A percentile compares a stretch with the other conserved stretches of the same genome.
These are phyloP conservation scores for Sugiyamaella valdiviana DNA, from an alignment of 805 yeast genomes.

Conservation along the genomic window DNA sequence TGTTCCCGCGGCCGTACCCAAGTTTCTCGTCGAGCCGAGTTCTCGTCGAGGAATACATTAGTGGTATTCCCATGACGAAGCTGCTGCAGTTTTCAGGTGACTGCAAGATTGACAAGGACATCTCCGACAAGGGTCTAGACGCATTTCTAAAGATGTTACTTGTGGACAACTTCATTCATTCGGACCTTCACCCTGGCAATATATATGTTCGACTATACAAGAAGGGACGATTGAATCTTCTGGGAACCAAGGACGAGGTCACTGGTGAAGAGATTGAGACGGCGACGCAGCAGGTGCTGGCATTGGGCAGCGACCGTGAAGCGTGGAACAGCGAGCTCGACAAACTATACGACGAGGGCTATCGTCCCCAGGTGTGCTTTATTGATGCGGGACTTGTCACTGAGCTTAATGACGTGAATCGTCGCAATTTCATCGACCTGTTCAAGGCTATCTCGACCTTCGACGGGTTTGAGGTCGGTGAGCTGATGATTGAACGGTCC, in stretches of 20 bases:
- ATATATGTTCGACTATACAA: conserved; percentile 69
- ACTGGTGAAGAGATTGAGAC: conserved; percentile 24
- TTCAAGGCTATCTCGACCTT: conserved; percentile 85
- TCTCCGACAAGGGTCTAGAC: conserved; percentile 80
- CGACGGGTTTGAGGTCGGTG: conserved; percentile 93
- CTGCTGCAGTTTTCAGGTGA: conserved; percentile 41
- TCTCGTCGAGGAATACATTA: conserved; percentile 76
- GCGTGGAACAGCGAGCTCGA: conserved; percentile 34
- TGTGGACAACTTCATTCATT: conserved; percentile 88
- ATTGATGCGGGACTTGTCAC: conserved; percentile 93
- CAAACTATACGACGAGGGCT: conserved; percentile 48
- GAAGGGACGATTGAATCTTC: conserved; percentile 20
- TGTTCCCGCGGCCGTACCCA: conserved; percentile 73
- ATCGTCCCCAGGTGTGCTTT: conserved; percentile 79
- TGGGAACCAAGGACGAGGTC: conserved; percentile 33
- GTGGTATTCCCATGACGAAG: conserved; percentile 75
- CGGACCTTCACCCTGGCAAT: conserved; percentile 96
- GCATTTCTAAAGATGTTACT: conserved; percentile 91
- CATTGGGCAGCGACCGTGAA: conserved; percentile 18
- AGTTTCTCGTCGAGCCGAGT: conserved; percentile 61
- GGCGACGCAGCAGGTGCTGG: conserved; percentile 22
- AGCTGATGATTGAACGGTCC: conserved; percentile 90
- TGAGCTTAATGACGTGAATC: conserved; percentile 67
- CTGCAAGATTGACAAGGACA: conserved; percentile 38
- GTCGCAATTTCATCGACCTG: conserved; percentile 81